Conservation (phyloP, 1,284 basidiomycete genomes). For the Tetrapyrgos nigripes region DNA sequence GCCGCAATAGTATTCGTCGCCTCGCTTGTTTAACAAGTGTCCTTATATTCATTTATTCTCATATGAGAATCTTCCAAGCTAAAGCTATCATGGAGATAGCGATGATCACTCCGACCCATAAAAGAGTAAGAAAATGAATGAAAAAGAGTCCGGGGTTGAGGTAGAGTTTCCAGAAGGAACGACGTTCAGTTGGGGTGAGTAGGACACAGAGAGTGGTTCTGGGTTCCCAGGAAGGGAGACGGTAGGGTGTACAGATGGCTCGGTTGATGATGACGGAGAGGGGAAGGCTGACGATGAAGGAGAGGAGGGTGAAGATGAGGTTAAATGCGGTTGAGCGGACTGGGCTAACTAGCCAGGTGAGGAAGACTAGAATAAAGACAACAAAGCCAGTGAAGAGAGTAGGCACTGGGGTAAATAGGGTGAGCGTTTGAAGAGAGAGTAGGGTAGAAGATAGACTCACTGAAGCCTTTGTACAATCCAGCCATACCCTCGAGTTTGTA, state of each 20-base stretch:
- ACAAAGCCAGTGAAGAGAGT: neutral
- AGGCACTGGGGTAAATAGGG: neutral
- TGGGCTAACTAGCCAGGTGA: too few species aligned
- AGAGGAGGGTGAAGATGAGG: neutral
- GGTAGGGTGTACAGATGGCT: neutral
- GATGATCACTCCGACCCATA: too few species aligned
- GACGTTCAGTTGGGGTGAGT: neutral
- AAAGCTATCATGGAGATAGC: too few species aligned
- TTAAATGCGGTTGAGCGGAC: too few species aligned
- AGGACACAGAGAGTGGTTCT: neutral
- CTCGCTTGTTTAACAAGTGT: too few species aligned
- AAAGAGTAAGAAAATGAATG: neutral
- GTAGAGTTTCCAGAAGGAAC: slow-evolving; percentile 1
- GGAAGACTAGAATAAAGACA: neutral
- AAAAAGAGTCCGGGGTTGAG: neutral
- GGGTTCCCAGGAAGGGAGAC: neutral
- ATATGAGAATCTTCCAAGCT: too few species aligned
- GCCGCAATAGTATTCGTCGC: too few species aligned
- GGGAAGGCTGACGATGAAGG: neutral
- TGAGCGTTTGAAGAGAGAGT: neutral
- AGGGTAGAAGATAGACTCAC: neutral
- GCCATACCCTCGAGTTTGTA: neutral
- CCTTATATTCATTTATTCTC: too few species aligned
- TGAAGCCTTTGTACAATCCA: neutral
- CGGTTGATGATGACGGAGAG: neutral